Evolutionary conservation across 192 early-diverging fungal genomes (phyloP).

Genomic region (Umbelopsis isabellina): DNA sequence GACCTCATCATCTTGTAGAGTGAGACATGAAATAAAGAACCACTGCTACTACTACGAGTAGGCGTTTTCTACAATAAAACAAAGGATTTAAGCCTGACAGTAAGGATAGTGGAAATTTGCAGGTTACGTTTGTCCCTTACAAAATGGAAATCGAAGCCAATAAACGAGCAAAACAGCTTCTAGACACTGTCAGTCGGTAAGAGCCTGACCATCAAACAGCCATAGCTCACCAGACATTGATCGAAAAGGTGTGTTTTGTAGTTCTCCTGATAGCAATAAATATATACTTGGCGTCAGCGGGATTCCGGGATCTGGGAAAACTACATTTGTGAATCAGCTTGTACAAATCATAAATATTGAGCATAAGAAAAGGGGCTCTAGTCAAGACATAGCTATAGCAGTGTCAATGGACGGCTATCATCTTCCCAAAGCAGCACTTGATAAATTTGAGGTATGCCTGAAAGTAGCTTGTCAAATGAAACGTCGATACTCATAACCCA

Average conservation of each 20-base stretch:
- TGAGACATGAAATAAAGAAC: no score
- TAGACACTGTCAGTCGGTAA: background rate
- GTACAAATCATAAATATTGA: slow-evolving; percentile 23
- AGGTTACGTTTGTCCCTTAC: background rate
- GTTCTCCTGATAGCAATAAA: background rate
- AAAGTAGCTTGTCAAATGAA: background rate
- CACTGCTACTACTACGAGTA: no score
- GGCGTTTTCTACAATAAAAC: no score
- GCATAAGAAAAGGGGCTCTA: background rate
- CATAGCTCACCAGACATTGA: background rate
- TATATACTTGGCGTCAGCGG: slow-evolving; percentile 29
- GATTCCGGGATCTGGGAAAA: slow-evolving; percentile 48
- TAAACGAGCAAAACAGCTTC: background rate
- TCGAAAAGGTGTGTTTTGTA: background rate
- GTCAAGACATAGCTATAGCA: slow-evolving; percentile 28
- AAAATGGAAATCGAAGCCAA: background rate
- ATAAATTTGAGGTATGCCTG: slow-evolving; percentile 31
- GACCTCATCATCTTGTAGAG: no score
- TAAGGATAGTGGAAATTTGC: background rate
- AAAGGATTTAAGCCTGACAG: no score
- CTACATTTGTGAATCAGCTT: slow-evolving; percentile 34
- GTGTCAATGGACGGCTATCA: slow-evolving; percentile 65
- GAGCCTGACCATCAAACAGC: background rate
- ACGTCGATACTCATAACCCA: background rate
- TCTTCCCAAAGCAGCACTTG: slow-evolving; percentile 37